phyloP scores from a whole-genome alignment of 108 stramenopile genomes.

The Nitzschia sp. region DNA sequence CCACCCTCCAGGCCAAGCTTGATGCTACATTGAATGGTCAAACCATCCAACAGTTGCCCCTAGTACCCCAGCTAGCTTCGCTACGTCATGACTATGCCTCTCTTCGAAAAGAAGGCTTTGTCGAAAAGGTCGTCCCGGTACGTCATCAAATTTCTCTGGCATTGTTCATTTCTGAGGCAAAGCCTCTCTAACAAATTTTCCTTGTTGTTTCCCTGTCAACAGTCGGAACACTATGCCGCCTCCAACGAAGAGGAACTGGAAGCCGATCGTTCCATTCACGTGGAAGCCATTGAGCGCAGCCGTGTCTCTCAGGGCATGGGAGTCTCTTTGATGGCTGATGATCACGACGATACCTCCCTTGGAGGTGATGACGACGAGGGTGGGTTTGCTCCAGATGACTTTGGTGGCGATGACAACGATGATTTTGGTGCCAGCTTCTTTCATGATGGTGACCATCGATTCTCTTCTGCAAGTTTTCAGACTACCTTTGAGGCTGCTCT shows the following conservation, averaged over 20 bases:
- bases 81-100: constrained; percentile 60
- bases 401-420: constrained; percentile 48
- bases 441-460: constrained; percentile 42
- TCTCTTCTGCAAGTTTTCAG: constrained; percentile 41
- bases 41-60: constrained; percentile 45
- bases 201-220: not conserved
- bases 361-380: constrained; percentile 15
- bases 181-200: not conserved
- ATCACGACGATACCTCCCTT: constrained; percentile 39
- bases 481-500: constrained; percentile 5
- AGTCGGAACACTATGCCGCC: constrained; percentile 43
- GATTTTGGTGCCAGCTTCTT: constrained; percentile 42
- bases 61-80: constrained; percentile 78
- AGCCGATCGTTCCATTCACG: constrained; percentile 78
- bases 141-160: too few species aligned
- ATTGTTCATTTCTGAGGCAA: not conserved
- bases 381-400: constrained; percentile 36
- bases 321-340: constrained; percentile 41
- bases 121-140: constrained; percentile 27
- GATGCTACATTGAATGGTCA: constrained; percentile 40
- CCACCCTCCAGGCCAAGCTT: constrained; percentile 45
- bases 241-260: constrained; percentile 73
- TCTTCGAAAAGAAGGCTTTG: constrained; percentile 69
- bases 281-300: constrained; percentile 77
- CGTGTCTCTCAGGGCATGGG: constrained; percentile 45